Evolutionary conservation across 2,329 filamentous ascomycete species (phyloP).

Genomic region (Penicillium sp.): DNA sequence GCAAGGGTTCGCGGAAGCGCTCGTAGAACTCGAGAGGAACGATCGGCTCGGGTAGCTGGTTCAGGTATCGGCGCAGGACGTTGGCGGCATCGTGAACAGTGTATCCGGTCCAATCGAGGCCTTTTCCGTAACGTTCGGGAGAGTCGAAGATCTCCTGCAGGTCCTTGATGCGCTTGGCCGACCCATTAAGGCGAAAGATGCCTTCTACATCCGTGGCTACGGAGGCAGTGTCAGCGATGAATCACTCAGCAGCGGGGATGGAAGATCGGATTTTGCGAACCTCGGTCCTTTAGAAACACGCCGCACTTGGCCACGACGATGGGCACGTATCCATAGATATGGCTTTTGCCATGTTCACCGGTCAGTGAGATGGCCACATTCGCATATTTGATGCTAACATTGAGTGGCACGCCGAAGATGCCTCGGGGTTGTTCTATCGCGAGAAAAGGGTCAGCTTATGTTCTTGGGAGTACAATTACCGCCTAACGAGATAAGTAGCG

Average conservation of each 20-base stretch:
- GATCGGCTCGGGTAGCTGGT: constrained; percentile 94
- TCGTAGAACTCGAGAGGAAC: constrained; percentile 94
- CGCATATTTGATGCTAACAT: constrained; percentile 93
- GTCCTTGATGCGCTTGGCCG: constrained; percentile 97
- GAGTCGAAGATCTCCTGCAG: constrained; percentile 90
- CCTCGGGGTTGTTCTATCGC: constrained; percentile 56
- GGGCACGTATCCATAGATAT: constrained; percentile 97
- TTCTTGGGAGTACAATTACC: not conserved
- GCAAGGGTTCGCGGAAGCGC: constrained; percentile 81
- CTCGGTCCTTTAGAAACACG: constrained; percentile 96
- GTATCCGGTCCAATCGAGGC: constrained; percentile 94
- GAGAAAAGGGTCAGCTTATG: constrained; percentile 14
- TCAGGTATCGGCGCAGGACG: constrained; percentile 90
- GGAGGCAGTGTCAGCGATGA: constrained; percentile 28
- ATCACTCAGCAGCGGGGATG: not conserved
- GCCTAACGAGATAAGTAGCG: not conserved
- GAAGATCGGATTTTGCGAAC: constrained; percentile 55
- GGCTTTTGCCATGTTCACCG: constrained; percentile 88
- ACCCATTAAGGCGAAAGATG: constrained; percentile 94
- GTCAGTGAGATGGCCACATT: constrained; percentile 97
- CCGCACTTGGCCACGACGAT: constrained; percentile 99
- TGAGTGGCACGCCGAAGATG: constrained; percentile 92
- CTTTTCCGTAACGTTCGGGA: constrained; percentile 93
- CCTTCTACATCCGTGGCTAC: constrained; percentile 91
- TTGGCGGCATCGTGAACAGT: constrained; percentile 98